phyloP scores from a whole-genome alignment of 805 yeast species.

The Metschnikowia lachancei region DNA sequence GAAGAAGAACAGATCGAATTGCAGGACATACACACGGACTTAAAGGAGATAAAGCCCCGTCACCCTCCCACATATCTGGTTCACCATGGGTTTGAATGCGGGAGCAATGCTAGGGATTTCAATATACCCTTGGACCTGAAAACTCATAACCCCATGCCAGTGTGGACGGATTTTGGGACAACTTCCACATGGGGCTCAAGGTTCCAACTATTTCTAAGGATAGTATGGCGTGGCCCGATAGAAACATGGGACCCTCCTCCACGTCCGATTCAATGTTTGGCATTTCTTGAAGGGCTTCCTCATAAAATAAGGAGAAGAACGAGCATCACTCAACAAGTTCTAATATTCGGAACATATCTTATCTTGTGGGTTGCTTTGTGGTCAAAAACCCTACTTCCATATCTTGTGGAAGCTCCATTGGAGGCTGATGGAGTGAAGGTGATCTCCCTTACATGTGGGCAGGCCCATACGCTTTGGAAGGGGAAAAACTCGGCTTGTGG shows the following conservation, averaged over 20 bases:
- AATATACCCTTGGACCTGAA: neutral
- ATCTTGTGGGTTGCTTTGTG: conserved; percentile 46
- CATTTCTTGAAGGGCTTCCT: conserved; percentile 47
- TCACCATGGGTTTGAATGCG: neutral
- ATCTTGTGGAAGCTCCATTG: conserved; percentile 43
- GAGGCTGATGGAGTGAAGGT: conserved; percentile 24
- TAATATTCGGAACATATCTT: conserved; percentile 39
- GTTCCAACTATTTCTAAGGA: neutral
- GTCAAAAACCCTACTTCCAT: conserved; percentile 42
- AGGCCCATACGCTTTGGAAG: conserved; percentile 54
- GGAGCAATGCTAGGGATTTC: neutral
- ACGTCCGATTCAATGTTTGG: conserved; percentile 23
- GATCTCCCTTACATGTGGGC: conserved; percentile 48
- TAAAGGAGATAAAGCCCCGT: neutral
- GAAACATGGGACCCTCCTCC: conserved; percentile 50
- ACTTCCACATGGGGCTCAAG: neutral
- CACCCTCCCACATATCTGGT: neutral
- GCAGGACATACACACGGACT: neutral
- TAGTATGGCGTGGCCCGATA: conserved; percentile 57
- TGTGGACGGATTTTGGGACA: neutral
- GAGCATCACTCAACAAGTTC: conserved; percentile 26
- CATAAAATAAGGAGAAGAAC: conserved; percentile 28
- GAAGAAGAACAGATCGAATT: conserved; percentile 2
- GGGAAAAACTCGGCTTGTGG: conserved; percentile 82
- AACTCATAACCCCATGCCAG: neutral